Evolutionary conservation across 441 rosid species (phyloP), one percentile per base, ranked within the genome.

Genomic region (Arabidopsis hybrid): DNA sequence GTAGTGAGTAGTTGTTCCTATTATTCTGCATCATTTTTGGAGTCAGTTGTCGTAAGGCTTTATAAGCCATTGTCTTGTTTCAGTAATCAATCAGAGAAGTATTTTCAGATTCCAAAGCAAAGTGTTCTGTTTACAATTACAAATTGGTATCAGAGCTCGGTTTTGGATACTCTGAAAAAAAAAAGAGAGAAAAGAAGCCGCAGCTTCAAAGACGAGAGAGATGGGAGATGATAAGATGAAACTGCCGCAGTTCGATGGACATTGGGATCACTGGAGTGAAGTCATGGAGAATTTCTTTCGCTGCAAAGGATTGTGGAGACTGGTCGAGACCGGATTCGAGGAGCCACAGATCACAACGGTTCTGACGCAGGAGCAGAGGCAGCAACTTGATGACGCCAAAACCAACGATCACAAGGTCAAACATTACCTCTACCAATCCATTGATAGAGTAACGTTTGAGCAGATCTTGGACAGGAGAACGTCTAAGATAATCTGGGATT

Each of bases 321-420:
- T 36, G 7, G 16, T 59, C 0, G 45, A 59, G 1, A 59, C 0
- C 29, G 31, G 63, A 0, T 35, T 21, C 2, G 26, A 21, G 2
- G 63, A 59, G 0, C 8, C 31, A 16, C 0, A n/a, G 0, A 1
- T 3, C 31, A 59, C 46, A 1, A 8, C n/a, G 1, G n/a, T 17
- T 0, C n/a, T 59, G 4, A 4, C 46, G 0, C 0, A 0, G 1
- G 45, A 35, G 0, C 63, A 16, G 7, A 36, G 31, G 0, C 0
- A 0, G 0, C 46, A 36, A 0, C 64, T 36, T 0, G 46, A 59
- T 0, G 3, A 17, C 0, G 13, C 31, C n/a, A 59, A 36, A 1
- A 59, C 0, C 0, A 59, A 36, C 2, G 64, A 59, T 3, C 46
- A 59, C 0, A 59, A 16, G 1, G 64, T 59, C 1, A 59, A 59